Base-by-base conservation (phyloP, 1,139 yeast species). In the Scheffersomyces stambukii region DNA sequence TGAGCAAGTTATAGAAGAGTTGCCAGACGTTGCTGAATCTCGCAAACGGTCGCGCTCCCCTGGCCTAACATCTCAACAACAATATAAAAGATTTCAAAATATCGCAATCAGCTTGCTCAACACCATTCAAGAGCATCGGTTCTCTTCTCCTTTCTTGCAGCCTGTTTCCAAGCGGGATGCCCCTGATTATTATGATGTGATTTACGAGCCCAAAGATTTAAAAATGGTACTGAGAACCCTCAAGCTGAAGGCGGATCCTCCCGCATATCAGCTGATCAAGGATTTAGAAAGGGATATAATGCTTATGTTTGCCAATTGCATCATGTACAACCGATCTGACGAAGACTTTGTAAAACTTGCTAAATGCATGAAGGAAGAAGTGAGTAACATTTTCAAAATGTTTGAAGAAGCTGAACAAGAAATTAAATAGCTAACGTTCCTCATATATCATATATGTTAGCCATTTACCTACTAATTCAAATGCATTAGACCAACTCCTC, bases 251-350 rank as follows among this genome's bases (percentile, higher is more conserved):
- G 37, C 38, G 2, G 58, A 54, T n/a, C 54, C 57, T 3, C 63
- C 66, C 1, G 50, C 42, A 12, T 77, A 76, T 33, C 77, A 76
- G 1, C 65, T 68, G 41, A 70, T 83, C 23, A 64, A 70, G 29
- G 77, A 79, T 33, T 57, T 84, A 16, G 88, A 83, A 44, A 62
- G 82, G 32, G 85, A 81, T 38, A 60, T 84, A 22, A 71, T 79
- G 63, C 60, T 79, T 31, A 82, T 84, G 93, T 81, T 81, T 58
- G 83, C 91, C 29, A 84, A 84, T 52, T 84, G 91, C 19, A 71
- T 82, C 10, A 83, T 84, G 93, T 83, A 79, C 54, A 84, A 83
- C 51, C 73, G 75, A 37, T 70, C 75, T 40, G 78, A 73, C 40
- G 74, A 78, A 21, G 85, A 79, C 35, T 67, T 81, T 44, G 75